Conservation (phyloP, 257 asterid genomes). For the Oldenlandia corymbosa region DNA sequence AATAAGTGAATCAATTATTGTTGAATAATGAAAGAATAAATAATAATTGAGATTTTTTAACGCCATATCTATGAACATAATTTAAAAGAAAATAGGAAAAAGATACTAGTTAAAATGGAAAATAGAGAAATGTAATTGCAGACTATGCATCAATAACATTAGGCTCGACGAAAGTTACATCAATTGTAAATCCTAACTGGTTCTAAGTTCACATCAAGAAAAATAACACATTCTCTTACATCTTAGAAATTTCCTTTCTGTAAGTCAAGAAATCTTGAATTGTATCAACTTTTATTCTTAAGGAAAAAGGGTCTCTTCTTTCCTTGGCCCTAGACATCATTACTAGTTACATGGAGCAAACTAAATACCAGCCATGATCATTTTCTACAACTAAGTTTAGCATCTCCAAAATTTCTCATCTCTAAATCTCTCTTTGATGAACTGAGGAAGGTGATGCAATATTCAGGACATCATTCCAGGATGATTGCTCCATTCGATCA, state of each 20-base stretch:
- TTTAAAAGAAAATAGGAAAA: too few relatives aligned
- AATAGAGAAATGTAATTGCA: too few relatives aligned
- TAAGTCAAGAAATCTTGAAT: not conserved
- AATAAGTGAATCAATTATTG: too few relatives aligned
- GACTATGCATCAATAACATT: too few relatives aligned
- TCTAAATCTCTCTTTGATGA: not conserved
- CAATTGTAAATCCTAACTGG: too few relatives aligned
- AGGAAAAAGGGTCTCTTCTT: not conserved
- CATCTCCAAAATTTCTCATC: not conserved
- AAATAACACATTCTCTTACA: too few relatives aligned
- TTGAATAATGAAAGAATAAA: too few relatives aligned
- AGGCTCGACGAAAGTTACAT: too few relatives aligned
- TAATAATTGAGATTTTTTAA: too few relatives aligned
- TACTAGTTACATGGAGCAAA: not conserved
- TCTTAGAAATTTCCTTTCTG: not conserved
- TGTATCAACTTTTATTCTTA: conserved; percentile 7
- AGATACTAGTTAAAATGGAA: too few relatives aligned
- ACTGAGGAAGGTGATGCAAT: conserved; percentile 6
- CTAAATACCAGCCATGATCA: not conserved
- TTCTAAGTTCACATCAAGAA: too few relatives aligned
- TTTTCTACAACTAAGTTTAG: not conserved
- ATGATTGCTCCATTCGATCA: conserved; percentile 17
- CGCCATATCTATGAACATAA: too few relatives aligned
- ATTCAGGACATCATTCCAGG: conserved; percentile 23
- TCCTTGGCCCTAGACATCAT: conserved; percentile 2